These are phyloP conservation scores for Zancudomyces culisetae DNA, from an alignment of 371 early-diverging fungal genomes.

Conservation along the genomic window DNA sequence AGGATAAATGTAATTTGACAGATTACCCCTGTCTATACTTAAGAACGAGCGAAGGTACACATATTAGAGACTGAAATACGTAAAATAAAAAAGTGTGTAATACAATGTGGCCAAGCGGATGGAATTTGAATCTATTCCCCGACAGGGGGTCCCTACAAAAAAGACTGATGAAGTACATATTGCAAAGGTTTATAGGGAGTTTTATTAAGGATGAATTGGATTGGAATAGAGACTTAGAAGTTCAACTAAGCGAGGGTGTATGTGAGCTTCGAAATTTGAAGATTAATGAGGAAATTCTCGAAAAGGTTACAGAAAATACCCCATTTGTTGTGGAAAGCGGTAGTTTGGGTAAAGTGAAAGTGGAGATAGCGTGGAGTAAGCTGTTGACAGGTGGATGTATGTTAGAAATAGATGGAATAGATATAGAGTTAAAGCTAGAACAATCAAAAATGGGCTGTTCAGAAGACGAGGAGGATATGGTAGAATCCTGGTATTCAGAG, in stretches of 20 bases:
- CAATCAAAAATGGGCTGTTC: no score
- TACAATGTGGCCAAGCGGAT: conserved; percentile 22
- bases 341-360: conserved; percentile 43
- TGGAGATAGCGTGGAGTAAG: conserved; percentile 62
- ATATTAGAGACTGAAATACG: no score
- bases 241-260: conserved; percentile 63
- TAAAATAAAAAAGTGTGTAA: no score
- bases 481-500: conserved; percentile 25
- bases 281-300: conserved; percentile 41
- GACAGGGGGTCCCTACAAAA: conserved; percentile 60
- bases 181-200: conserved; percentile 65
- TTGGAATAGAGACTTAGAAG: conserved; percentile 58
- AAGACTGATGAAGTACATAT: conserved; percentile 59
- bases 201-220: conserved; percentile 62
- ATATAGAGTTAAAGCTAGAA: conserved; percentile 5
- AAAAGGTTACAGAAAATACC: conserved; percentile 41
- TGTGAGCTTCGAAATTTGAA: conserved; percentile 56
- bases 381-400: conserved; percentile 57
- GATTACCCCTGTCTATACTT: no score
- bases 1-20: no score
- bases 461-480: conserved; percentile 4
- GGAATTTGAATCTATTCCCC: conserved; percentile 24
- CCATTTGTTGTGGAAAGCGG: conserved; percentile 53
- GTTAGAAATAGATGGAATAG: conserved; percentile 43
- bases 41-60: no score